phyloP scores from a whole-genome alignment of 1,284 basidiomycete genomes.

The Testicularia cyperi region DNA sequence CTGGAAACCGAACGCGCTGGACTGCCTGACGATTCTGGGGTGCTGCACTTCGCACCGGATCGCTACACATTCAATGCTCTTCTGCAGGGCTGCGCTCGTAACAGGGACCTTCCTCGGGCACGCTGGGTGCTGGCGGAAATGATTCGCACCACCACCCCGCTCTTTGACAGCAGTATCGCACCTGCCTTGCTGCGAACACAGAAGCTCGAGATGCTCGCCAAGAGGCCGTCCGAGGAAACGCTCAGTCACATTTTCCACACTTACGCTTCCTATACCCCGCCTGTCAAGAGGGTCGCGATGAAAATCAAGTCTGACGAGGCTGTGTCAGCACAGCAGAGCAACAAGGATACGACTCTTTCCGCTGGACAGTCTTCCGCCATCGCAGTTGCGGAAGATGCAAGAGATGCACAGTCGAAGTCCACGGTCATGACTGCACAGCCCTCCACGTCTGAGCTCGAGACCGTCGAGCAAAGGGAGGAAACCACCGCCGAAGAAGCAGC shows the following conservation, averaged over 20 bases:
- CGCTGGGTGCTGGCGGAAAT: slow-evolving; percentile 91
- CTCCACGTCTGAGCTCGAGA: too few species aligned
- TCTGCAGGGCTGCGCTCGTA: slow-evolving; percentile 82
- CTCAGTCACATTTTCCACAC: slow-evolving; percentile 84
- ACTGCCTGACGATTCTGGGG: slow-evolving; percentile 69
- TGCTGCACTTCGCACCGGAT: slow-evolving; percentile 67
- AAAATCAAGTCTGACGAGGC: too few species aligned
- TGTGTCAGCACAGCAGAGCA: too few species aligned
- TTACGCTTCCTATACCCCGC: slow-evolving; percentile 76
- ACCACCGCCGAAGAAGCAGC: slow-evolving; percentile 62
- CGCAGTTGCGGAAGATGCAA: too few species aligned
- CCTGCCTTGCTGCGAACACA: slow-evolving; percentile 20
- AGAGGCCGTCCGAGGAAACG: slow-evolving; percentile 70
- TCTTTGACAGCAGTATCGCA: slow-evolving; percentile 18
- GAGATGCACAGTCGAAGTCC: too few species aligned
- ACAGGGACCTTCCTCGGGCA: slow-evolving; percentile 77
- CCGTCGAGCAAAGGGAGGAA: background rate
- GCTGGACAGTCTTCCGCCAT: too few species aligned
- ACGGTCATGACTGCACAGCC: too few species aligned
- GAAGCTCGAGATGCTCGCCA: slow-evolving; percentile 35
- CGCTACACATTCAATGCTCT: slow-evolving; percentile 76
- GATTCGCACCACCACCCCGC: slow-evolving; percentile 62
- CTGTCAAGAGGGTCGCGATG: slow-evolving; percentile 35
- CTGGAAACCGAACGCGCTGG: slow-evolving; percentile 73
- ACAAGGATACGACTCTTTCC: too few species aligned